These are phyloP conservation scores for Trichoderma arundinaceum DNA, from an alignment of 2,329 filamentous ascomycete species.

Conservation along the genomic window DNA sequence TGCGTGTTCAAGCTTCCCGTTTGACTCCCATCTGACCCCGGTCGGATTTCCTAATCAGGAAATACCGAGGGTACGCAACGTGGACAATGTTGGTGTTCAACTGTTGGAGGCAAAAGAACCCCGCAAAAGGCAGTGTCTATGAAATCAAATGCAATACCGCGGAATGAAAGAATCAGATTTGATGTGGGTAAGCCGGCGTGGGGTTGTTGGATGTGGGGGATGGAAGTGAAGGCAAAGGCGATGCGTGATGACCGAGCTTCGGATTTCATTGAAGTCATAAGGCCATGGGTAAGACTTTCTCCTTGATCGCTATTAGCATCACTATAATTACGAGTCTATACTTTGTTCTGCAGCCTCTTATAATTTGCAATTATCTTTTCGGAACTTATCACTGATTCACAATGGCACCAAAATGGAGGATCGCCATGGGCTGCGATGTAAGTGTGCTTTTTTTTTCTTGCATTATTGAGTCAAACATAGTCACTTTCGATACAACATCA, in stretches of 20 bases:
- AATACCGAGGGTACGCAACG: slow-evolving; percentile 25
- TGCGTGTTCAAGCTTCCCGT: slow-evolving; percentile 18
- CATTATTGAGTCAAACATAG: not conserved
- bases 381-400: slow-evolving; percentile 31
- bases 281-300: slow-evolving; percentile 3
- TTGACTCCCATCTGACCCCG: slow-evolving; percentile 17
- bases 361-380: not conserved
- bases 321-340: not conserved
- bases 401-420: slow-evolving; percentile 58
- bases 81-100: slow-evolving; percentile 4
- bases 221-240: not conserved
- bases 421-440: slow-evolving; percentile 61
- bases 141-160: slow-evolving; percentile 1
- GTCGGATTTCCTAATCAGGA: slow-evolving; percentile 36
- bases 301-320: not conserved
- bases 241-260: not conserved
- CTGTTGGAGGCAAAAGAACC: slow-evolving; percentile 3
- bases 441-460: slow-evolving; percentile 37
- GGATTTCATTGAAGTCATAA: slow-evolving; percentile 26
- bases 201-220: slow-evolving; percentile 12
- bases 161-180: not conserved
- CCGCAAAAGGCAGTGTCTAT: slow-evolving; percentile 11
- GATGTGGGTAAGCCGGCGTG: slow-evolving; percentile 9
- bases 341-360: not conserved
- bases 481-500: not conserved